These are phyloP conservation scores for Platanthera guangdongensis DNA, from an alignment of 106 monocot species.

Conservation along the genomic window DNA sequence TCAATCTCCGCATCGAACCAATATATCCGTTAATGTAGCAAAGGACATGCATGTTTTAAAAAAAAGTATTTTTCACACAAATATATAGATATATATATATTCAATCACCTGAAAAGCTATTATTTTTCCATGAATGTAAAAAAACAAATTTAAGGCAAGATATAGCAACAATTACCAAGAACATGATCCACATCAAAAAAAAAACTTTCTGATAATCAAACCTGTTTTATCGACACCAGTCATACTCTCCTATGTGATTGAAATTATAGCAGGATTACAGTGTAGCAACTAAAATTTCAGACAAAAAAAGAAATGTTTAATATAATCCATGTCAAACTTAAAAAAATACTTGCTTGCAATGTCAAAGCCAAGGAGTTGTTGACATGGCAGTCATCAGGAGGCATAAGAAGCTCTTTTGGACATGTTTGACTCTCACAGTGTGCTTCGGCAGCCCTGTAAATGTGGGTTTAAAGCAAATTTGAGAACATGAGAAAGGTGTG, in stretches of 20 bases:
- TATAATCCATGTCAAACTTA: not conserved
- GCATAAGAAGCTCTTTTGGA: constrained; percentile 71
- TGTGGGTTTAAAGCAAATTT: constrained; percentile 5
- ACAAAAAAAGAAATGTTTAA: not conserved
- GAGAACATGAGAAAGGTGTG: not conserved
- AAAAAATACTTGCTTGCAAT: constrained; percentile 50
- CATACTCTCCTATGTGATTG: not conserved
- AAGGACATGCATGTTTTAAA: no score
- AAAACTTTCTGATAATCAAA: not conserved
- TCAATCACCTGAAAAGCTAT: not conserved
- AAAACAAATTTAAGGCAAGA: not conserved
- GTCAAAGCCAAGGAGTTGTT: constrained; percentile 80
- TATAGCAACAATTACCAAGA: not conserved
- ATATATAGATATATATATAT: not conserved
- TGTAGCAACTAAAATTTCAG: not conserved
- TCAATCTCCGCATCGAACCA: no score
- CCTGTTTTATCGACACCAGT: not conserved
- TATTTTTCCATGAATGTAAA: not conserved
- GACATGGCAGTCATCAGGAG: constrained; percentile 94
- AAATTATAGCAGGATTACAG: not conserved
- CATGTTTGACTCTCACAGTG: constrained; percentile 75
- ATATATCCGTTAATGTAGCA: no score
- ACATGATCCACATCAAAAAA: not conserved
- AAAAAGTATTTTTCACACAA: no score
- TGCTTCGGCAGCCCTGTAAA: constrained; percentile 49